phyloP scores from a whole-genome alignment of 2,329 filamentous ascomycete species.

The Neoarthrinium moseri region DNA sequence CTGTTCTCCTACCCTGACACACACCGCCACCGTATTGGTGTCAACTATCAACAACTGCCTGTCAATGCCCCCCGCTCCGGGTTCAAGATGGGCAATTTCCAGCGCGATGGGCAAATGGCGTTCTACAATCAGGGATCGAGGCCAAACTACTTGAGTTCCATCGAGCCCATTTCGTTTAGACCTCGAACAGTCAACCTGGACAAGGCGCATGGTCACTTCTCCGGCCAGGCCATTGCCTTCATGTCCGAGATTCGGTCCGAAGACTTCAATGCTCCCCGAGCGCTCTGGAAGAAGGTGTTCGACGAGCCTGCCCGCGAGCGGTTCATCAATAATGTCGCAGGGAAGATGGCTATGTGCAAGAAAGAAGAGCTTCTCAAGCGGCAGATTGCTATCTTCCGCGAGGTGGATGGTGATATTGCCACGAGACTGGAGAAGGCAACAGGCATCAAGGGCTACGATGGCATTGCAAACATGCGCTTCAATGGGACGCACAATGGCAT shows the following conservation, averaged over 20 bases:
- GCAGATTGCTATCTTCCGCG: constrained; percentile 64
- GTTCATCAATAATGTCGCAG: constrained; percentile 59
- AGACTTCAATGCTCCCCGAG: constrained; percentile 48
- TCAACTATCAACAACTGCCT: constrained; percentile 59
- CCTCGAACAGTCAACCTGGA: constrained; percentile 33
- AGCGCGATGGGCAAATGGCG: constrained; percentile 20
- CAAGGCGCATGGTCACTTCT: constrained; percentile 36
- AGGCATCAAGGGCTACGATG: constrained; percentile 58
- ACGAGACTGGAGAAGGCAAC: constrained; percentile 60
- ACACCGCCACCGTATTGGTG: constrained; percentile 55
- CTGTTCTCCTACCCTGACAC: constrained; percentile 72
- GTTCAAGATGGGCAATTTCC: constrained; percentile 5
- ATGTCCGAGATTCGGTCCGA: constrained; percentile 36
- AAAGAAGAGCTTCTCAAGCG: constrained; percentile 61
- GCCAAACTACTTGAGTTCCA: constrained; percentile 16
- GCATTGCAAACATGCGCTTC: constrained; percentile 53
- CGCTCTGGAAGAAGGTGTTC: constrained; percentile 60
- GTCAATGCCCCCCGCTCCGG: constrained; percentile 28
- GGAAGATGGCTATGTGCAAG: constrained; percentile 59
- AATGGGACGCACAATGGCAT: constrained; percentile 64
- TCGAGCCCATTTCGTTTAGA: constrained; percentile 33
- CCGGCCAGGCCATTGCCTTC: constrained; percentile 35
- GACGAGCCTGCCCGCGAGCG: constrained; percentile 56
- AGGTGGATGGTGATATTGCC: constrained; percentile 59
- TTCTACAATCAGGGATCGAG: constrained; percentile 3